Evolutionary conservation across 352 stramenopile species (phyloP).

Genomic region (Pythium chondricola): DNA sequence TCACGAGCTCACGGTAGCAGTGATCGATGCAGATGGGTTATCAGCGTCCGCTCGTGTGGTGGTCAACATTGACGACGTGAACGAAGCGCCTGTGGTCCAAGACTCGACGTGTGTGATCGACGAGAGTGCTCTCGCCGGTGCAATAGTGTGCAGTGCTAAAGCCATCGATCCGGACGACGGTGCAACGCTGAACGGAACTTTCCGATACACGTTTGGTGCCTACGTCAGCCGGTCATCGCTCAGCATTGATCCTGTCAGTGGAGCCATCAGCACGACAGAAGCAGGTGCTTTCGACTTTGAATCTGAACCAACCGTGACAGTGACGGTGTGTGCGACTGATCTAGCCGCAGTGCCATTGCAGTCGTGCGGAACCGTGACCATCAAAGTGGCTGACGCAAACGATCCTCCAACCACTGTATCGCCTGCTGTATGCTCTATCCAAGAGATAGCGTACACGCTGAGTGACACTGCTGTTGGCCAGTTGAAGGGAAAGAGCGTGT

Average conservation of each 20-base stretch:
- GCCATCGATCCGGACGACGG: slow-evolving; percentile 16
- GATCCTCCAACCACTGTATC: slow-evolving; percentile 17
- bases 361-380: slow-evolving; percentile 8
- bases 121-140: slow-evolving; percentile 4
- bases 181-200: slow-evolving; percentile 4
- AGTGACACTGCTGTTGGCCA: background rate
- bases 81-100: slow-evolving; percentile 12
- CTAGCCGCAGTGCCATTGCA: slow-evolving; percentile 10
- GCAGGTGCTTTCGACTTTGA: slow-evolving; percentile 15
- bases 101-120: slow-evolving; percentile 13
- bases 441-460: slow-evolving; percentile 20
- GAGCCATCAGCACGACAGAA: slow-evolving; percentile 2
- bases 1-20: slow-evolving; percentile 10
- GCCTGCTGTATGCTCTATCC: slow-evolving; percentile 6
- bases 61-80: slow-evolving; percentile 15
- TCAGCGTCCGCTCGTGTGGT: slow-evolving; percentile 1
- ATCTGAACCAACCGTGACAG: background rate
- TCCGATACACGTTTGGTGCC: slow-evolving; percentile 2
- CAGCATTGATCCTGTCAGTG: slow-evolving; percentile 14
- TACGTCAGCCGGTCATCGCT: background rate
- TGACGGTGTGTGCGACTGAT: slow-evolving; percentile 13
- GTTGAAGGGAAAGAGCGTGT: slow-evolving; percentile 6
- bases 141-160: slow-evolving; percentile 7
- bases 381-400: slow-evolving; percentile 22
- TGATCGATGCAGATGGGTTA: slow-evolving; percentile 11